Evolutionary conservation across 805 yeast genomes (phyloP).

Genomic region (Pichia kluyveri): DNA sequence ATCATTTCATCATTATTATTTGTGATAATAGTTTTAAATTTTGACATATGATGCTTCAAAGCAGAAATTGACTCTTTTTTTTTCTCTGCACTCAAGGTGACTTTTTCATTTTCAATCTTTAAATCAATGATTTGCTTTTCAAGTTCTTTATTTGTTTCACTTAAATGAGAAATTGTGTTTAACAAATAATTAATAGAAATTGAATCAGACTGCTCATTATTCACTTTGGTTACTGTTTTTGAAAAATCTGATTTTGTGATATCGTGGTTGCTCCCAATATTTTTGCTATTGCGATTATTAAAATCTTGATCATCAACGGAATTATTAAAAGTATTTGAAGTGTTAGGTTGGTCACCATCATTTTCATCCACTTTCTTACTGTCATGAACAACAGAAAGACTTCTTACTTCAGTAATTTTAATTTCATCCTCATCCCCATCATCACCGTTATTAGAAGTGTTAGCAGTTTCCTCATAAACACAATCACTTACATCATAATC

Average conservation of each 20-base stretch:
- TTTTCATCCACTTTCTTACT: background rate
- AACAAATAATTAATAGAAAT: conserved; percentile 16
- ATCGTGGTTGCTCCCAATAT: no score
- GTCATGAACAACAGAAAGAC: background rate
- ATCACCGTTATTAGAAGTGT: background rate
- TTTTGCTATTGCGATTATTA: background rate
- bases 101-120: conserved; percentile 4
- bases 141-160: conserved; percentile 5
- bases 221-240: background rate
- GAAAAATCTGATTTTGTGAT: background rate
- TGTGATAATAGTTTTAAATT: conserved; percentile 4
- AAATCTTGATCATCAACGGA: background rate
- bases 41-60: conserved; percentile 7
- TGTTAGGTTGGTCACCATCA: background rate
- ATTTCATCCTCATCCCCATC: background rate
- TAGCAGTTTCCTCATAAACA: background rate
- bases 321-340: background rate
- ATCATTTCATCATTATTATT: conserved; percentile 1
- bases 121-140: conserved; percentile 6
- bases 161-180: conserved; percentile 12
- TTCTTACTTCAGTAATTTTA: background rate
- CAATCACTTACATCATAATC: background rate
- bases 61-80: conserved; percentile 2
- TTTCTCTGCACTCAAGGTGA: conserved; percentile 4
- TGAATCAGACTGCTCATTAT: conserved; percentile 2